Conservation (phyloP, 352 stramenopile genomes). For the Globisporangium cederbergense region DNA sequence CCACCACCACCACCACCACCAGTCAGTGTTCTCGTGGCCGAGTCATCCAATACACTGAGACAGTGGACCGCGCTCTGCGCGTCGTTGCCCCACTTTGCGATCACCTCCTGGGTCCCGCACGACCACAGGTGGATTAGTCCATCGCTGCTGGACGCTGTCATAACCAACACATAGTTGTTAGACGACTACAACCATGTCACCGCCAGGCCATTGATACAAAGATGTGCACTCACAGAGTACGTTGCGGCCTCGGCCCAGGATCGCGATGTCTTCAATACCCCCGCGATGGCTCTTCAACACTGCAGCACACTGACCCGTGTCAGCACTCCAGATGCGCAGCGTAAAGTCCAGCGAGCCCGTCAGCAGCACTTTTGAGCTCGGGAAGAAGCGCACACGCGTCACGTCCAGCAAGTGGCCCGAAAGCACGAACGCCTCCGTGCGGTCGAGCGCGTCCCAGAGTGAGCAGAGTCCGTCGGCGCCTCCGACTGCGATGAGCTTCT, state of each 20-base stretch:
- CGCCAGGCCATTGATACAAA: too few species aligned
- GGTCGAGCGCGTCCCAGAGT: conserved; percentile 40
- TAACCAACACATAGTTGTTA: conserved; percentile 5
- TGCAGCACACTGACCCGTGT: conserved; percentile 42
- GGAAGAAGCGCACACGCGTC: conserved; percentile 58
- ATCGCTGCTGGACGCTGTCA: conserved; percentile 53
- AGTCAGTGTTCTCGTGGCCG: background rate
- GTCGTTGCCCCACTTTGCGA: conserved; percentile 64
- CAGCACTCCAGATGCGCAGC: conserved; percentile 62
- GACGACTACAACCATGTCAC: background rate
- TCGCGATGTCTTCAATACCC: conserved; percentile 52
- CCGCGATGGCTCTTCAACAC: conserved; percentile 58
- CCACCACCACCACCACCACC: background rate
- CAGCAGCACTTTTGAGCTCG: conserved; percentile 65
- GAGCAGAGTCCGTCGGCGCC: conserved; percentile 50
- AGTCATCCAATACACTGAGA: conserved; percentile 43
- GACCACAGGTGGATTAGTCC: conserved; percentile 68
- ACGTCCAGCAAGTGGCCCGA: conserved; percentile 61
- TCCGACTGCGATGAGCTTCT: conserved; percentile 45
- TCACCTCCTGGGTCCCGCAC: conserved; percentile 44
- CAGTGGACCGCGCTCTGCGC: conserved; percentile 50
- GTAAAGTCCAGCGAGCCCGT: conserved; percentile 73
- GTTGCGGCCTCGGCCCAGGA: conserved; percentile 63
- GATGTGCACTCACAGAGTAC: conserved; percentile 55
- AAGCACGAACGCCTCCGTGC: conserved; percentile 25